Evolutionary conservation across 169 alveolate genomes (phyloP).

Genomic region (Plasmodium reichenowi): DNA sequence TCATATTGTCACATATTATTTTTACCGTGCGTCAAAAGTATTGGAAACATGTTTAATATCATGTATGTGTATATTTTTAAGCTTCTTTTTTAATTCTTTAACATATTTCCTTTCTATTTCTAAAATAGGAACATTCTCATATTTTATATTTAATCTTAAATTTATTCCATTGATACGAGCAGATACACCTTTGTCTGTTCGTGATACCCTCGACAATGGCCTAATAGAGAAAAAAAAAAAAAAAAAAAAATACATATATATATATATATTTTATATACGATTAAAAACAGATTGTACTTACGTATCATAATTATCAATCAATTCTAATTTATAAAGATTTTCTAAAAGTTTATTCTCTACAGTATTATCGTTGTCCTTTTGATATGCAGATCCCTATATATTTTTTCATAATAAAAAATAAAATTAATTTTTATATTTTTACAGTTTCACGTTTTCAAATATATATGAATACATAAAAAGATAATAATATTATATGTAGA

Average conservation of each 20-base stretch:
- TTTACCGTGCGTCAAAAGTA: conserved; percentile 73
- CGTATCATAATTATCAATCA: conserved; percentile 17
- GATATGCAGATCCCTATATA: conserved; percentile 71
- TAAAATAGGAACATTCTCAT: conserved; percentile 34
- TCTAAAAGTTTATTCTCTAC: conserved; percentile 63
- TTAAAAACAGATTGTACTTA: conserved; percentile 1
- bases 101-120: conserved; percentile 32
- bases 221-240: conserved; percentile 1
- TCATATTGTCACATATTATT: not conserved
- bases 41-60: conserved; percentile 62
- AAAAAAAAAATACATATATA: too few species aligned
- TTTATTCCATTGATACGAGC: conserved; percentile 74
- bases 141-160: conserved; percentile 26
- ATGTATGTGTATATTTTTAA: conserved; percentile 49
- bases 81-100: conserved; percentile 49
- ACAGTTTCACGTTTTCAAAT: not conserved
- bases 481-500: not conserved
- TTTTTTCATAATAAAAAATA: conserved; percentile 8
- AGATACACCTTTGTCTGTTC: conserved; percentile 75
- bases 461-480: not conserved
- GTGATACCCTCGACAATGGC: conserved; percentile 63
- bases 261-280: too few species aligned
- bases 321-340: conserved; percentile 11
- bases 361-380: conserved; percentile 62
- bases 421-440: not conserved